Base-by-base conservation (phyloP, 2,329 filamentous ascomycete genomes). In the Sordariomycetes sp. region DNA sequence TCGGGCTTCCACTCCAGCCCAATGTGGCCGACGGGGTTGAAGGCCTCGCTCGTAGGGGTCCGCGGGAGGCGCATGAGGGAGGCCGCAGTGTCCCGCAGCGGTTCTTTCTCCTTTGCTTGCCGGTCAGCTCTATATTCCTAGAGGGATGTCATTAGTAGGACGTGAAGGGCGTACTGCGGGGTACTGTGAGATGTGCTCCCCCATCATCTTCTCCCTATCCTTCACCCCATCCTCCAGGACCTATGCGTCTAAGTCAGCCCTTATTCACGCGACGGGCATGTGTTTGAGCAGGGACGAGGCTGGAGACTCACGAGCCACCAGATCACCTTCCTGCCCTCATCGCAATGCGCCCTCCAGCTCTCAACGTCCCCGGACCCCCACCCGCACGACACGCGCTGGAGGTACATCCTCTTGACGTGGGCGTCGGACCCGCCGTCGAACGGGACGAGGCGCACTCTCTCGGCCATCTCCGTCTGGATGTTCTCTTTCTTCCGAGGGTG, bases 341-440 rank as follows among this genome's bases (percentile, higher is more conserved):
- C 64, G 46, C 70, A 69, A 54, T 64, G 67, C 20, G 66, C 63
- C 57, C 65, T 67, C 70, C 71, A 76, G 53, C 62, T 60, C 16
- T 63, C 64, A 16, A 79, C 70, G 32, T 68, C 62, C 3, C 75
- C 67, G 14, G 63, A 58, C 48, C 71, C 67, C 76, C 76, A 79
- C 18, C 74, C 74, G 60, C 76, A 79, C 3, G 72, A 71, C 14
- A 76, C 62, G 16, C 76, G 71, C 63, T 79, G 76, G 32, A 72
- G 67, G 46, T 69, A 65, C 64, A 79, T 64, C 43, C 76, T 67
- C 58, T 71, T 60, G 37, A 68, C 64, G 58, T 79, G 76, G n/a
- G 65, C 64, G 10, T 67, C 66, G 52, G 69, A 73, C 18, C 62
- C 63, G 11, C 72, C 65, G 59, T 79, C 75, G 72, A 73, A 79